phyloP scores from a whole-genome alignment of 495 filamentous ascomycete genomes.

The Aspergillus egyptiacus region DNA sequence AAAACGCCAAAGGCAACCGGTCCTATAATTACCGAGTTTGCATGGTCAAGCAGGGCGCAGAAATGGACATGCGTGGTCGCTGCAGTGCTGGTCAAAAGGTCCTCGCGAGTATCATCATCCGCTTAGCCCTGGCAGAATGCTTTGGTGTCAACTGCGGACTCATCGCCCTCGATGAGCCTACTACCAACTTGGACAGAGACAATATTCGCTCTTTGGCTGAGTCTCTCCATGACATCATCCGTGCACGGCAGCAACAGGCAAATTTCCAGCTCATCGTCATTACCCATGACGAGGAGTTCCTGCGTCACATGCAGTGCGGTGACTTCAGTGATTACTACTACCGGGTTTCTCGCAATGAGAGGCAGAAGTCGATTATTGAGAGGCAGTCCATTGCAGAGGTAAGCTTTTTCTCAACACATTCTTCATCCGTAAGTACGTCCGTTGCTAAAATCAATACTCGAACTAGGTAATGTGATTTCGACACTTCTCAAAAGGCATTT shows the following conservation, averaged over 20 bases:
- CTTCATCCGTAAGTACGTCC: neutral
- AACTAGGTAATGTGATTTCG: conserved; percentile 5
- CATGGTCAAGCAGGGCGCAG: conserved; percentile 94
- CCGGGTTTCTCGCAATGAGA: conserved; percentile 73
- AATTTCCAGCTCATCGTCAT: conserved; percentile 99
- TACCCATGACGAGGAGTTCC: conserved; percentile 97
- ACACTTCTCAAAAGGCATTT: too few relatives aligned
- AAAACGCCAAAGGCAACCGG: conserved; percentile 65
- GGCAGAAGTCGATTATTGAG: conserved; percentile 82
- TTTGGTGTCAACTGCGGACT: conserved; percentile 95
- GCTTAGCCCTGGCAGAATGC: conserved; percentile 90
- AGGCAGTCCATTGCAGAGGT: conserved; percentile 61
- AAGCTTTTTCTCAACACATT: conserved; percentile 10
- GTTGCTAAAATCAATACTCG: too few relatives aligned
- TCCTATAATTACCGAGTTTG: conserved; percentile 96
- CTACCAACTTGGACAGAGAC: conserved; percentile 91
- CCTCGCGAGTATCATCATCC: conserved; percentile 95
- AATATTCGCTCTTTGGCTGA: conserved; percentile 87
- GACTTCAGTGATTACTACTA: conserved; percentile 93
- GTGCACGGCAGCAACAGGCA: conserved; percentile 70
- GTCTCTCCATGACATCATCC: conserved; percentile 82
- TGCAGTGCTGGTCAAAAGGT: conserved; percentile 97
- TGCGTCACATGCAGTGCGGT: conserved; percentile 86
- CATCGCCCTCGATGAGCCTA: conserved; percentile 96
- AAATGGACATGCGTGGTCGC: conserved; percentile 99